Evolutionary conservation across 2,329 filamentous ascomycete species (phyloP).

Genomic region (Septoria petroselini): DNA sequence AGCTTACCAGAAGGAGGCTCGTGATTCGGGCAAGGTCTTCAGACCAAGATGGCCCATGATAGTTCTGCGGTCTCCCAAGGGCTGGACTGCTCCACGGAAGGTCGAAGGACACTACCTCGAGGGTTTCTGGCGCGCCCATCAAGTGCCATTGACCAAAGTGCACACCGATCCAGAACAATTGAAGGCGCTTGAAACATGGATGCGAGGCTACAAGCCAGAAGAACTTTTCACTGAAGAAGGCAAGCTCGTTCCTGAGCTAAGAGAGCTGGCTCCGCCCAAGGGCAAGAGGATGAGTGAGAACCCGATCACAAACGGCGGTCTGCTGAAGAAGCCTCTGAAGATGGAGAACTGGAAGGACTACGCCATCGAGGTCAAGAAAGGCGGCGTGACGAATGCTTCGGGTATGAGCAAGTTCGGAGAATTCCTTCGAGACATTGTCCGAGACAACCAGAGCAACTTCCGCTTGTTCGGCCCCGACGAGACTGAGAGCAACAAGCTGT

Average conservation of each 20-base stretch:
- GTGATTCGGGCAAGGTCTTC: conserved; percentile 66
- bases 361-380: conserved; percentile 58
- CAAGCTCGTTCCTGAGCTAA: conserved; percentile 61
- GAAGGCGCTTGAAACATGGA: conserved; percentile 69
- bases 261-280: conserved; percentile 62
- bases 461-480: conserved; percentile 76
- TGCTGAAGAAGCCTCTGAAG: conserved; percentile 63
- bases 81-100: conserved; percentile 73
- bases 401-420: conserved; percentile 69
- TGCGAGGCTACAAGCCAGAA: conserved; percentile 72
- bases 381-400: conserved; percentile 50
- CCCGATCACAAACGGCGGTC: conserved; percentile 69
- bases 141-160: conserved; percentile 72
- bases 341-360: conserved; percentile 70
- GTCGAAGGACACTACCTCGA: conserved; percentile 67
- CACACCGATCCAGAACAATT: conserved; percentile 61
- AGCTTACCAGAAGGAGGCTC: conserved; percentile 66
- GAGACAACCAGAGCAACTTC: conserved; percentile 64
- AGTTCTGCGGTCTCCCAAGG: conserved; percentile 72
- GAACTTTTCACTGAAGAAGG: conserved; percentile 65
- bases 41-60: conserved; percentile 77
- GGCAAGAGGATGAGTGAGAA: conserved; percentile 73
- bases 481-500: conserved; percentile 77
- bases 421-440: conserved; percentile 66
- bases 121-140: conserved; percentile 77